phyloP scores from a whole-genome alignment of 441 rosid species.

The Bocquillonia castaneifolia region DNA sequence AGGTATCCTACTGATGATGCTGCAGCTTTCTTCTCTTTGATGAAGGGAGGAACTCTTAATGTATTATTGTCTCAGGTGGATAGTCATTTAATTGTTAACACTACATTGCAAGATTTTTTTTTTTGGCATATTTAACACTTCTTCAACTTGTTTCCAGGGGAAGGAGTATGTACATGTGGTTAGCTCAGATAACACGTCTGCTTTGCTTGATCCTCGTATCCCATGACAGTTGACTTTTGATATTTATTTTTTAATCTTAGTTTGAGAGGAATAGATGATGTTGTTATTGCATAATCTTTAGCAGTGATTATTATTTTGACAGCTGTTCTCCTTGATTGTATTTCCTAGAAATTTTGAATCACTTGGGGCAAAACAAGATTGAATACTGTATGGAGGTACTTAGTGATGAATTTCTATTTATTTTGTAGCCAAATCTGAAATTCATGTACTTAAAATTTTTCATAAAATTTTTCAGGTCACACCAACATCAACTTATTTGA shows the following conservation, averaged over 20 bases:
- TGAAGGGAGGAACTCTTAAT: conserved; percentile 49
- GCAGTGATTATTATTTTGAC: not conserved
- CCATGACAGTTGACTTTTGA: conserved; percentile 17
- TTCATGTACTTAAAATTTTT: conserved; percentile 10
- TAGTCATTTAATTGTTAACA: not conserved
- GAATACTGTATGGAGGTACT: conserved; percentile 67
- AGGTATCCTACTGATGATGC: conserved; percentile 44
- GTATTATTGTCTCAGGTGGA: conserved; percentile 14
- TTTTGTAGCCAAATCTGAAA: conserved; percentile 9
- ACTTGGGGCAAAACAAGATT: conserved; percentile 38
- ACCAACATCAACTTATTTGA: conserved; percentile 28
- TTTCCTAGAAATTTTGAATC: conserved; percentile 40
- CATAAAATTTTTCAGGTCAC: conserved; percentile 36
- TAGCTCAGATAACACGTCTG: conserved; percentile 40
- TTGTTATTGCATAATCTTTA: not conserved
- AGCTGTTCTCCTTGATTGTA: conserved; percentile 29
- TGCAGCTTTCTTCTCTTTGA: conserved; percentile 36
- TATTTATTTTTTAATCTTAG: not conserved
- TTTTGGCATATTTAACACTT: not conserved
- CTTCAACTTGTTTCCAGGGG: conserved; percentile 43
- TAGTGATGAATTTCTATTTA: conserved; percentile 12
- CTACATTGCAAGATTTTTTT: not conserved
- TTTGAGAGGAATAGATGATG: not conserved
- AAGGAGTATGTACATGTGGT: conserved; percentile 52
- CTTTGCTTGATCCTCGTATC: conserved; percentile 57